Conservation (phyloP, 2,329 filamentous ascomycete genomes). For the Pseudogymnoascus sp. region DNA sequence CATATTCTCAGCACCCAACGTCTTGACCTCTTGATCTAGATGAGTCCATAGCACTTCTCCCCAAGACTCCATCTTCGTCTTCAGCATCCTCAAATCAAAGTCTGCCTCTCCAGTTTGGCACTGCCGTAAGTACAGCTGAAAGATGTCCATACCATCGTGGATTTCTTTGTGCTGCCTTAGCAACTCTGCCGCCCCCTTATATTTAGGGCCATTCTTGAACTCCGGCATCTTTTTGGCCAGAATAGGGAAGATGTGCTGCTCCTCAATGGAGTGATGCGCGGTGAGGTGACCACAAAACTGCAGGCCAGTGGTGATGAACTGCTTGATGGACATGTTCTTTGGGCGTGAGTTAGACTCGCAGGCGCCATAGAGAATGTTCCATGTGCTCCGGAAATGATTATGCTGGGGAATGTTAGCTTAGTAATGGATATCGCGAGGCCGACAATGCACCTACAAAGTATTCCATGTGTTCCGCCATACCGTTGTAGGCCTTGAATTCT, state of each 20-base stretch:
- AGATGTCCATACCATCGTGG: constrained; percentile 62
- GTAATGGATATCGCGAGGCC: not conserved
- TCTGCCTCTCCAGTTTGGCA: constrained; percentile 56
- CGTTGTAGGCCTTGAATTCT: constrained; percentile 54
- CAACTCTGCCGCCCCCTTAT: constrained; percentile 54
- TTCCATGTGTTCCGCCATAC: constrained; percentile 56
- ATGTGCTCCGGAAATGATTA: constrained; percentile 65
- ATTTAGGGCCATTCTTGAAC: constrained; percentile 56
- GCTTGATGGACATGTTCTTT: constrained; percentile 52
- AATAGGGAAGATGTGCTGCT: constrained; percentile 69
- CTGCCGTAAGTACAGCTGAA: constrained; percentile 55
- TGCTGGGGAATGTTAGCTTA: constrained; percentile 42
- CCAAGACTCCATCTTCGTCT: constrained; percentile 67
- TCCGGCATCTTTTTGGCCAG: constrained; percentile 72
- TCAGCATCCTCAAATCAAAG: constrained; percentile 50
- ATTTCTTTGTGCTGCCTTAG: constrained; percentile 70
- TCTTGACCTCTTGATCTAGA: constrained; percentile 73
- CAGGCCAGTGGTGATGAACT: constrained; percentile 61
- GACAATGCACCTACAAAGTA: constrained; percentile 41
- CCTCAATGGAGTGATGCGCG: constrained; percentile 75
- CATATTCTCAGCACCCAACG: constrained; percentile 81
- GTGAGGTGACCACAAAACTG: constrained; percentile 63
- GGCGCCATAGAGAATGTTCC: constrained; percentile 62
- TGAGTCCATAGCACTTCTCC: constrained; percentile 72
- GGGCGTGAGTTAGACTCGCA: constrained; percentile 53